phyloP scores from a whole-genome alignment of 345 rosid genomes.

The Brassica carinata region DNA sequence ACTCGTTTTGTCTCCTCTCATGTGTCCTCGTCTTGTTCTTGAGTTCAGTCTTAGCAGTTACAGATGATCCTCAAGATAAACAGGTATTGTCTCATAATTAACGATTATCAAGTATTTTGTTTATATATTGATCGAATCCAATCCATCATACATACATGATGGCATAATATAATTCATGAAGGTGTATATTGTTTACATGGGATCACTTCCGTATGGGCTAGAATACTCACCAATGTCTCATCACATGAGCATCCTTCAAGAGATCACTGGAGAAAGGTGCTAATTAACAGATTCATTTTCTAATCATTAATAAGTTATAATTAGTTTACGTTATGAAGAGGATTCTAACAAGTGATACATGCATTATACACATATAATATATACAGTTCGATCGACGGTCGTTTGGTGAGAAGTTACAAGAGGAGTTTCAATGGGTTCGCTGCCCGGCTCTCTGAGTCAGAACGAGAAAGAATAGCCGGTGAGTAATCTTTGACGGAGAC shows the following conservation, averaged over 20 bases:
- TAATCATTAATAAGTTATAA: neutral
- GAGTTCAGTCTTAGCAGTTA: conserved; percentile 16
- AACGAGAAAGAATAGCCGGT: conserved; percentile 50
- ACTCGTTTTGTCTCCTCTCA: neutral
- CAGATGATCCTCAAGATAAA: conserved; percentile 11
- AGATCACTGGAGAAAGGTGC: conserved; percentile 34
- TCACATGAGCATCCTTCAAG: conserved; percentile 43
- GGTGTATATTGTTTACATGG: conserved; percentile 52
- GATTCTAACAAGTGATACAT: neutral
- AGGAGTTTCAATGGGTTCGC: conserved; percentile 73
- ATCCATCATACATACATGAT: neutral
- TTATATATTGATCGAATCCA: neutral
- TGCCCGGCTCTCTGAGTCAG: conserved; percentile 48
- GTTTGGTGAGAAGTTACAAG: conserved; percentile 50
- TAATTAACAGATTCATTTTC: neutral
- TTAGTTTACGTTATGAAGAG: neutral
- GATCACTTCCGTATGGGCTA: conserved; percentile 35
- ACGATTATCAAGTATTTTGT: neutral
- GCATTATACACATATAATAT: neutral
- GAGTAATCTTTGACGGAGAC: conserved; percentile 1
- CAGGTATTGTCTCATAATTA: conserved; percentile 3
- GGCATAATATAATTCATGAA: conserved; percentile 5
- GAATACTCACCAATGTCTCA: conserved; percentile 35
- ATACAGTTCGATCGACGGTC: conserved; percentile 35
- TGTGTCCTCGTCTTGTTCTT: conserved; percentile 1